These are phyloP conservation scores for Phytophthora pseudosyringae DNA, from an alignment of 352 stramenopile species.

Conservation along the genomic window DNA sequence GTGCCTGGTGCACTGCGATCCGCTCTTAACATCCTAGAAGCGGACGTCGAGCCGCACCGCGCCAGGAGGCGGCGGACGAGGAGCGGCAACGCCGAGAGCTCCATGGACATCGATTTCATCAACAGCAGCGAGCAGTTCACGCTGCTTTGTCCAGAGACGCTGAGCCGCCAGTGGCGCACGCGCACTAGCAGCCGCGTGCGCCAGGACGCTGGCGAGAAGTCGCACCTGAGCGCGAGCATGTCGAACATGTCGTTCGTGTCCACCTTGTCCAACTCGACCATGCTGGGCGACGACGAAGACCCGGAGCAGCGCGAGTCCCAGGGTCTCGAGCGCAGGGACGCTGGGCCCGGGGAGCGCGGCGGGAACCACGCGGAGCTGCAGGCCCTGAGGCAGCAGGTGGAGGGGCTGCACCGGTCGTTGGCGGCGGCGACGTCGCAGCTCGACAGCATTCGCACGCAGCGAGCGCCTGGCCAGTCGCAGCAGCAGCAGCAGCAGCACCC, in stretches of 20 bases:
- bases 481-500: slow-evolving; percentile 1
- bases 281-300: slow-evolving; percentile 41
- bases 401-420: slow-evolving; percentile 55
- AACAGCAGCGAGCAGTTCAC: slow-evolving; percentile 63
- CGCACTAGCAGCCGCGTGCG: slow-evolving; percentile 31
- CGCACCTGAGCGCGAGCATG: slow-evolving; percentile 33
- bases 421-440: slow-evolving; percentile 62
- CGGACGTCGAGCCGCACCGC: slow-evolving; percentile 5
- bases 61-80: slow-evolving; percentile 4
- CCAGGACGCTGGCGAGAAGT: slow-evolving; percentile 58
- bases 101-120: slow-evolving; percentile 61
- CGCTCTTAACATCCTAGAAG: neutral
- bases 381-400: slow-evolving; percentile 54
- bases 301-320: slow-evolving; percentile 19
- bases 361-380: slow-evolving; percentile 49
- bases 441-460: slow-evolving; percentile 41
- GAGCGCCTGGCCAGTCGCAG: slow-evolving; percentile 12
- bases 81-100: slow-evolving; percentile 17
- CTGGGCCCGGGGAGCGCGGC: slow-evolving; percentile 18
- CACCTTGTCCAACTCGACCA: slow-evolving; percentile 38
- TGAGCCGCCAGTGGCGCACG: slow-evolving; percentile 36
- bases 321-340: slow-evolving; percentile 25
- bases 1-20: neutral
- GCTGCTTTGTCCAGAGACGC: slow-evolving; percentile 52
- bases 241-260: slow-evolving; percentile 55